These are phyloP conservation scores for Persicaria maculosa DNA, from an alignment of 148 eudicot species.

Conservation along the genomic window DNA sequence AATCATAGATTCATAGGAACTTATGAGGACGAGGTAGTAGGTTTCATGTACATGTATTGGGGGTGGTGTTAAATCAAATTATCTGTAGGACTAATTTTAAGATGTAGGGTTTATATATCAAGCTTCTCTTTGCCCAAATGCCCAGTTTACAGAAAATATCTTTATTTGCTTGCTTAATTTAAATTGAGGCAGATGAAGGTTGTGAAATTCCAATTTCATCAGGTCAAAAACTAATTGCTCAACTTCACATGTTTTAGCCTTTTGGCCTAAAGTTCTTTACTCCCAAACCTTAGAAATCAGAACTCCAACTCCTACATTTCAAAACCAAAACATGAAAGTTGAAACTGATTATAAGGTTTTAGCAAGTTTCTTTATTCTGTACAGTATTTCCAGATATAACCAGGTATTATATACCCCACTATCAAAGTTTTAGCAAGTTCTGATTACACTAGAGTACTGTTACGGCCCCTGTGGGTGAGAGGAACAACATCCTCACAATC, in stretches of 20 bases:
- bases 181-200: no score
- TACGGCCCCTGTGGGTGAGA: conserved; percentile 32
- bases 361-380: neutral
- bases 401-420: neutral
- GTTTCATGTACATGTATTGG: neutral
- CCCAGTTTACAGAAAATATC: neutral
- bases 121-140: neutral
- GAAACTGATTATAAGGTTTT: neutral
- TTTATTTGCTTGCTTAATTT: neutral
- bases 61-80: neutral
- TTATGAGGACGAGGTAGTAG: neutral
- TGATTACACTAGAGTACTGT: no score
- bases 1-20: conserved; percentile 1
- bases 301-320: no score
- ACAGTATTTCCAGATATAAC: neutral
- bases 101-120: neutral
- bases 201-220: no score
- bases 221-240: no score
- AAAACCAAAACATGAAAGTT: neutral
- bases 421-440: neutral
- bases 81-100: neutral
- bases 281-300: no score
- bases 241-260: no score
- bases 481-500: conserved; percentile 72
- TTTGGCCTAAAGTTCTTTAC: no score